Evolutionary conservation across 2,329 filamentous ascomycete species (phyloP).

Genomic region (Penicillium paneum): DNA sequence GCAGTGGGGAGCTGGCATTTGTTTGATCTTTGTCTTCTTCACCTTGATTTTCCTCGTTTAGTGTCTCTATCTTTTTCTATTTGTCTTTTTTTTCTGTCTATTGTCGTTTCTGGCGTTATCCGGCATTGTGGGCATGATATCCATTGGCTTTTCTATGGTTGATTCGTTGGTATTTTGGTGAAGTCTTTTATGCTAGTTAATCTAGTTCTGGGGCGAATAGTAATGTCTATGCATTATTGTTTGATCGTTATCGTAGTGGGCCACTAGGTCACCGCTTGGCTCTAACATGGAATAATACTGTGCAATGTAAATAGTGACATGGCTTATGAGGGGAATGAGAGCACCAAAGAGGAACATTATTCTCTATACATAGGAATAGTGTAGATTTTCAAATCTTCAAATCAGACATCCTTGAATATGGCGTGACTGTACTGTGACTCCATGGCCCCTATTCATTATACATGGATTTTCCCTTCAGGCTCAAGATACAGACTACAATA

Average conservation of each 20-base stretch:
- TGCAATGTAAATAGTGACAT: too few species aligned
- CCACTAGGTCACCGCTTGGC: neutral
- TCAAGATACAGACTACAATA: neutral
- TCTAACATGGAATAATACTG: neutral
- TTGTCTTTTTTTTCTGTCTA: neutral
- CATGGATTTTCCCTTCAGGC: neutral
- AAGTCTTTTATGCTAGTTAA: conserved; percentile 8
- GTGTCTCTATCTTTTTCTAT: neutral
- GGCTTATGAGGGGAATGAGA: neutral
- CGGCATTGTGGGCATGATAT: conserved; percentile 28
- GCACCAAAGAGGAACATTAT: neutral
- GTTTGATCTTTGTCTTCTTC: conserved; percentile 14
- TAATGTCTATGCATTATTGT: neutral
- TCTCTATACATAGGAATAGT: neutral
- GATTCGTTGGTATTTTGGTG: neutral
- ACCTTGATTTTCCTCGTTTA: neutral
- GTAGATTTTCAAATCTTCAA: neutral
- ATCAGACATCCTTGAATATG: neutral
- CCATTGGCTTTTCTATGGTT: conserved; percentile 23
- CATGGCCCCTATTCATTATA: neutral
- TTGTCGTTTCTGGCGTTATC: conserved; percentile 15
- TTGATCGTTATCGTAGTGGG: neutral
- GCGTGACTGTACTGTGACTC: neutral
- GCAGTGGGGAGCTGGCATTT: conserved; percentile 26
- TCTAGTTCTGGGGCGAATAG: conserved; percentile 6